Base-by-base conservation (phyloP, 352 stramenopile genomes). In the Peronospora tabacina region DNA sequence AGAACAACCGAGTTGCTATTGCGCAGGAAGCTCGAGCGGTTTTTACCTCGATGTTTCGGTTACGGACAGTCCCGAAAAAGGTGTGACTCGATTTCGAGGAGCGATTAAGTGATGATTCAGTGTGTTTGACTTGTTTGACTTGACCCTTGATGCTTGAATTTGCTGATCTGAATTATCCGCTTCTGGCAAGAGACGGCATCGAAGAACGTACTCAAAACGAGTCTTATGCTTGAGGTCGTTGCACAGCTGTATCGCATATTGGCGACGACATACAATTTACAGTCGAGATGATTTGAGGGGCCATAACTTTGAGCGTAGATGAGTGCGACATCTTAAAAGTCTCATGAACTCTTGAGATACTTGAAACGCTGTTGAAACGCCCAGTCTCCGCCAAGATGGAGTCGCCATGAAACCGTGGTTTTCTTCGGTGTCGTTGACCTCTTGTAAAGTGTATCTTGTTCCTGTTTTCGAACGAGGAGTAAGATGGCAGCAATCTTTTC, bases 281-380 rank as follows among this genome's bases (percentile, higher is more conserved):
- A 1, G 5, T 32, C 28, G 10, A 9, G 3, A 32, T 39, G 26
- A 29, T 39, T 17, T 8, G 0, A 37, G 4, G 4, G n/a, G 5
- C 4, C 46, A 30, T 17, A 24, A 39, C 32, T 36, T 41, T 26
- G 19, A 24, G 5, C 13, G 26, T 20, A 35, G 28, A 19, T 22
- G n/a, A 32, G 10, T 66, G 52, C 19, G 58, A 66, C 58, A 66
- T 46, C 15, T 5, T 30, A 5, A 12, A 38, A 67, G 40, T 66
- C 37, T 40, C 52, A 66, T 58, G 47, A 37, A 41, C n/a, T 49
- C 42, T 55, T 53, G 57, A 49, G 55, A 61, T 42, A 55, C 42
- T 59, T 34, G 44, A 63, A 68, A 68, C 59, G 59, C 17, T 52
- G 9, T 42, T 7, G 47, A 67, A 63, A 66, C 58, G 47, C 36